Conservation (phyloP, 768 basidiomycete species). For the Aureoboletus auriporus region DNA sequence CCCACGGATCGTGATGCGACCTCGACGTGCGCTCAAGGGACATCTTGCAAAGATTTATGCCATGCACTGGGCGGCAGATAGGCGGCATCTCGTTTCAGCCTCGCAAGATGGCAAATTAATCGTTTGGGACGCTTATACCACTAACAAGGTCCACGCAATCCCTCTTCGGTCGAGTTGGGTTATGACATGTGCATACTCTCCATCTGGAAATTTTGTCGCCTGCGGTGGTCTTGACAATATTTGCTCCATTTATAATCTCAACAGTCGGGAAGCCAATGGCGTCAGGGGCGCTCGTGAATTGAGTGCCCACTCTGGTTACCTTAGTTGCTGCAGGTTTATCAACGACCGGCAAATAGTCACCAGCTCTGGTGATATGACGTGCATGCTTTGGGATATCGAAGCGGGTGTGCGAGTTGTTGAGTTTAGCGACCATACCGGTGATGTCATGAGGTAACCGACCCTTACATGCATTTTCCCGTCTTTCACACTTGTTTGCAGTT, state of each 20-base stretch:
- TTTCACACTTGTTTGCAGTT: conserved; percentile 40
- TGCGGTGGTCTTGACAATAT: conserved; percentile 99
- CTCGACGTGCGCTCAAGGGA: conserved; percentile 90
- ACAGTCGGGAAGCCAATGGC: conserved; percentile 66
- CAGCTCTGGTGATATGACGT: conserved; percentile 98
- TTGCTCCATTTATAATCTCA: conserved; percentile 95
- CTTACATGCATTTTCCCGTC: conserved; percentile 3
- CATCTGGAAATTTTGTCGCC: conserved; percentile 95
- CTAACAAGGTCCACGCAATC: conserved; percentile 99
- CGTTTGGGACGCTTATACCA: conserved; percentile 99
- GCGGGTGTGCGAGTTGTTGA: conserved; percentile 96
- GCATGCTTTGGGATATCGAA: conserved; percentile 99
- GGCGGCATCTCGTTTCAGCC: conserved; percentile 97
- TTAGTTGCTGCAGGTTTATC: conserved; percentile 97
- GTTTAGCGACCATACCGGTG: conserved; percentile 98
- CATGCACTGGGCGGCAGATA: conserved; percentile 99
- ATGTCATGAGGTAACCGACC: conserved; percentile 91
- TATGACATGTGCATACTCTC: conserved; percentile 99
- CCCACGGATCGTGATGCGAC: conserved; percentile 95
- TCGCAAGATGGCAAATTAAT: conserved; percentile 99
- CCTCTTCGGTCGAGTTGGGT: conserved; percentile 98
- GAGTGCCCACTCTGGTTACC: conserved; percentile 96
- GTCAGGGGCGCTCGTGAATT: conserved; percentile 92
- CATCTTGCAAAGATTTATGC: conserved; percentile 99
- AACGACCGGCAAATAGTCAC: conserved; percentile 99